Base-by-base conservation (phyloP, 2,329 filamentous ascomycete species). In the Capronia americana region DNA sequence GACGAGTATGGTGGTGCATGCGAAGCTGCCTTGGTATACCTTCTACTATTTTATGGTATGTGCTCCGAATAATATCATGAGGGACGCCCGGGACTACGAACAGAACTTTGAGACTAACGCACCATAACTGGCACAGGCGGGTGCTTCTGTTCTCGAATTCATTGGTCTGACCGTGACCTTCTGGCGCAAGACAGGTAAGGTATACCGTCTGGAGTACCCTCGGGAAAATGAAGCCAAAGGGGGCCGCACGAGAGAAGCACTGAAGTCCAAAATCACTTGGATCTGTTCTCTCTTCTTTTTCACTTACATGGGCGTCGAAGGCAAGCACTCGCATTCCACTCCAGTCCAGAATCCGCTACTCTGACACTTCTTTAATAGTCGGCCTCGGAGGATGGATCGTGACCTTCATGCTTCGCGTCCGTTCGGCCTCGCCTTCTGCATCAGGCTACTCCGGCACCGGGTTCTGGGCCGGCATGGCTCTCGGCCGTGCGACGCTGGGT, bases 341-440 rank as follows among this genome's bases (percentile, higher is more conserved):
- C 28, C 56, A n/a, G 12, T 23, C 38, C 23, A 11, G 32, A 12
- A 14, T 7, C 28, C 14, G 4, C 34, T 50, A 17, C n/a, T 59
- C 23, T 46, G 26, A 24, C 24, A 28, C 11, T 14, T 48, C 23
- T 38, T 59, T 3, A 3, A 24, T 14, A 70, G 69, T 71, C 54
- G 69, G 69, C 24, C 79, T 91, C 1, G 87, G 87, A 20, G 90
- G 90, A 32, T 92, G 90, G 90, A 87, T 93, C 67, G 88, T 92
- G 59, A 72, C 69, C 6, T 96, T 96, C 75, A 96, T 96, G 91
- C 87, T 93, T n/a, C 82, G 86, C 23, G 88, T 93, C 26, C 86
- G 93, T 14, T 77, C 89, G 44, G 91, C 88, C 3, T 84, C 82
- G 26, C 81, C 87, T 0, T 94, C 95, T 73, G 84, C 88, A 1